phyloP scores from a whole-genome alignment of 768 basidiomycete species.

The Trichaptum fuscoviolaceum region DNA sequence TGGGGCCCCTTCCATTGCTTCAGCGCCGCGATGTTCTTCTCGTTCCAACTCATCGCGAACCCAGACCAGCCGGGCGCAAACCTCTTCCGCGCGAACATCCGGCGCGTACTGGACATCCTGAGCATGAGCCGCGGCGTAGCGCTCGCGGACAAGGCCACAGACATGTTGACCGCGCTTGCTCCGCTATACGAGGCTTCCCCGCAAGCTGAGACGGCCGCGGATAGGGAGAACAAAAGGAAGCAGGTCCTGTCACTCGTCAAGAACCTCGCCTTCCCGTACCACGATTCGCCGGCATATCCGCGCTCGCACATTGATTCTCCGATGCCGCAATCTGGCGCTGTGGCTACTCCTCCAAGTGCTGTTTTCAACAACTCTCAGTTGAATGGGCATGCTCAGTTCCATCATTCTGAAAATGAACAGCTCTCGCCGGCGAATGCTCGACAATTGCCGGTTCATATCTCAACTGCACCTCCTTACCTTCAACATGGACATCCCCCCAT shows the following conservation, averaged over 20 bases:
- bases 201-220: slow-evolving; percentile 43
- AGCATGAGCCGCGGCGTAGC: slow-evolving; percentile 59
- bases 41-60: slow-evolving; percentile 79
- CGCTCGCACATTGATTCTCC: slow-evolving; percentile 45
- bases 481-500: background rate
- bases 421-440: background rate
- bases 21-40: slow-evolving; percentile 86
- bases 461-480: background rate
- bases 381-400: background rate
- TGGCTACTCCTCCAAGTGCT: slow-evolving; percentile 9
- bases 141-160: slow-evolving; percentile 70
- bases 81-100: slow-evolving; percentile 71
- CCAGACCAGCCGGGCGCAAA: slow-evolving; percentile 76
- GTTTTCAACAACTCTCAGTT: slow-evolving; percentile 1
- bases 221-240: slow-evolving; percentile 54
- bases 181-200: slow-evolving; percentile 71
- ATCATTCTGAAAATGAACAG: background rate
- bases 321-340: slow-evolving; percentile 34
- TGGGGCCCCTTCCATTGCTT: slow-evolving; percentile 84
- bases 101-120: slow-evolving; percentile 60
- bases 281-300: slow-evolving; percentile 56
- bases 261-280: slow-evolving; percentile 76
- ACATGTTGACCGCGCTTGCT: slow-evolving; percentile 64
- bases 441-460: background rate
- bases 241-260: slow-evolving; percentile 62